phyloP scores from a whole-genome alignment of 768 basidiomycete species.

The Hericium alpestre region DNA sequence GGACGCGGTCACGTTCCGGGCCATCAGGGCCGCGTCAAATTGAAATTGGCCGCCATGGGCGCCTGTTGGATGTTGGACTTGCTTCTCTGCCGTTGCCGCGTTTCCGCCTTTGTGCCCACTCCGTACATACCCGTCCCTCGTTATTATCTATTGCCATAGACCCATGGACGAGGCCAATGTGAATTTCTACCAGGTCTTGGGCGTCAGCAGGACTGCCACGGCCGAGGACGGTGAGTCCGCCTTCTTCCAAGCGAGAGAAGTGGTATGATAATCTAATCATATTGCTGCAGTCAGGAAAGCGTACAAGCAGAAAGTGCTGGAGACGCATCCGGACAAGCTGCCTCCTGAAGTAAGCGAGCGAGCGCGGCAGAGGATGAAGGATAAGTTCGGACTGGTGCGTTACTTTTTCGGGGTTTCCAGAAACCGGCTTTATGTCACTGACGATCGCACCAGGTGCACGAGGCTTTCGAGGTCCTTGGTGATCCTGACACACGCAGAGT shows the following conservation, averaged over 20 bases:
- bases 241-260: neutral
- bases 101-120: neutral
- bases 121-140: neutral
- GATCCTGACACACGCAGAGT: slow-evolving; percentile 49
- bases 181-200: neutral
- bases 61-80: neutral
- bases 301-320: slow-evolving; percentile 55
- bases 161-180: neutral
- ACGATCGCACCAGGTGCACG: slow-evolving; percentile 38
- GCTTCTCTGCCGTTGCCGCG: neutral
- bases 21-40: neutral
- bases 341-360: slow-evolving; percentile 39
- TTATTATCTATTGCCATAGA: neutral
- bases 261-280: neutral
- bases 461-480: slow-evolving; percentile 50
- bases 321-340: slow-evolving; percentile 68
- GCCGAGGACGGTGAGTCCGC: neutral
- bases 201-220: neutral
- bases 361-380: slow-evolving; percentile 43
- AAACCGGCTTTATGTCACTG: slow-evolving; percentile 10
- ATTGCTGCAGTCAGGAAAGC: slow-evolving; percentile 44
- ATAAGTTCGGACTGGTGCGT: slow-evolving; percentile 51
- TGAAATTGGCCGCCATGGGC: neutral
- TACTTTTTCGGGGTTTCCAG: neutral
- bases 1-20: neutral